These are phyloP conservation scores for Trichosanthes truncata DNA, from an alignment of 306 rosid genomes.

Conservation along the genomic window DNA sequence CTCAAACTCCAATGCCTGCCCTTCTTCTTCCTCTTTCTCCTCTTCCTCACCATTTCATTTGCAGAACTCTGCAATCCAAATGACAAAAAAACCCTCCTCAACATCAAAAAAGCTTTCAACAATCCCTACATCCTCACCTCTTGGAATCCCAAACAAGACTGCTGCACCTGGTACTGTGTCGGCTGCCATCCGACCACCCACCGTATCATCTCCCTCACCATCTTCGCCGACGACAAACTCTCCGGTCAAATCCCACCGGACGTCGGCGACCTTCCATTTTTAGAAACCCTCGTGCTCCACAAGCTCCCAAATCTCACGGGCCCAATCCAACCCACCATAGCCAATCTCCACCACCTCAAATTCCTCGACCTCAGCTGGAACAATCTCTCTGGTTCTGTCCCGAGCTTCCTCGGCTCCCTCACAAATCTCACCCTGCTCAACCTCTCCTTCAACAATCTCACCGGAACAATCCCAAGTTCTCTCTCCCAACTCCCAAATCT, in stretches of 20 bases:
- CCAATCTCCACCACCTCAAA: constrained; percentile 40
- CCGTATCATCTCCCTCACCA: constrained; percentile 48
- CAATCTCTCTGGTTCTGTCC: constrained; percentile 47
- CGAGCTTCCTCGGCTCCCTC: constrained; percentile 43
- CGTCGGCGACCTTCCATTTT: constrained; percentile 59
- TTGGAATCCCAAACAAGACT: constrained; percentile 47
- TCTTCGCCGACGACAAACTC: constrained; percentile 22
- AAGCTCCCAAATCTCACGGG: constrained; percentile 49
- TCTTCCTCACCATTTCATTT: constrained; percentile 20
- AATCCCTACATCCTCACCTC: constrained; percentile 53
- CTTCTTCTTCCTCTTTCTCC: constrained; percentile 6
- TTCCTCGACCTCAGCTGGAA: constrained; percentile 37
- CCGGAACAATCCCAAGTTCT: constrained; percentile 46
- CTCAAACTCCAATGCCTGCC: background rate
- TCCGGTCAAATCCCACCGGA: constrained; percentile 49
- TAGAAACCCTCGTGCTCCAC: constrained; percentile 37
- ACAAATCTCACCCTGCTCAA: constrained; percentile 29
- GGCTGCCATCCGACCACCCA: constrained; percentile 38
- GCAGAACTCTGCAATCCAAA: constrained; percentile 49
- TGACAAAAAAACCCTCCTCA: constrained; percentile 63
- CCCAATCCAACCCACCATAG: constrained; percentile 51
- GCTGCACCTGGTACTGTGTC: constrained; percentile 62
- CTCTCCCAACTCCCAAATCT: constrained; percentile 39
- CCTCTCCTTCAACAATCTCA: constrained; percentile 47
- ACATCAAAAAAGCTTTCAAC: constrained; percentile 53